Percentiles rank a stretch among this genome's conserved stretches.
Conservation (phyloP, 1,139 yeast species). For the Suhomyces yuchorum region DNA sequence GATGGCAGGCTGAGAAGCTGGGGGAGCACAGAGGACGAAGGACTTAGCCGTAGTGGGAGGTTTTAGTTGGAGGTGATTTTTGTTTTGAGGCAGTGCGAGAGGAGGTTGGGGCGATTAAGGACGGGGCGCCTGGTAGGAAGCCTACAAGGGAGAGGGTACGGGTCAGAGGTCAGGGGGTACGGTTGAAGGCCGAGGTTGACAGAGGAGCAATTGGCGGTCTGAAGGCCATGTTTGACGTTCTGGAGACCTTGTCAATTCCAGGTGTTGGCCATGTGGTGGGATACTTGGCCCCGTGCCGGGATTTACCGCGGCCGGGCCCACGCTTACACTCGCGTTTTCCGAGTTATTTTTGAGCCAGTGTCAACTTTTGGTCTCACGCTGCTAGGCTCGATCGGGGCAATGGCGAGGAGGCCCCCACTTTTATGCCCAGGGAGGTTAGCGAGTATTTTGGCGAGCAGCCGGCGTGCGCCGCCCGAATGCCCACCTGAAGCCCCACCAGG, state of each 20-base stretch:
- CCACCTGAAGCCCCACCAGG: too few species aligned
- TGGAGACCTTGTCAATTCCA: too few species aligned
- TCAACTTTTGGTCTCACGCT: too few species aligned
- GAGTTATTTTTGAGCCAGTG: too few species aligned
- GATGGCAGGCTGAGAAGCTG: neutral
- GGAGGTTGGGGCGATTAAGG: constrained; percentile 3
- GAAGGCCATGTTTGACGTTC: too few species aligned
- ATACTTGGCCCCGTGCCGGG: neutral
- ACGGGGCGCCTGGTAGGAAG: neutral
- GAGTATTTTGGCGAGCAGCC: neutral
- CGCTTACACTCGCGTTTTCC: neutral
- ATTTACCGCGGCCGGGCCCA: neutral
- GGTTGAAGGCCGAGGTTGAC: too few species aligned
- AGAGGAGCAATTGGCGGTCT: too few species aligned
- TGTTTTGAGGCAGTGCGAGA: constrained; percentile 7
- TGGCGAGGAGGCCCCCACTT: neutral
- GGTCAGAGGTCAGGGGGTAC: too few species aligned
- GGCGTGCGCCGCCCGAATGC: too few species aligned
- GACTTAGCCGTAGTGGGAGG: constrained; percentile 1
- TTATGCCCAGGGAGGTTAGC: neutral
- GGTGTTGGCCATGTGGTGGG: neutral
- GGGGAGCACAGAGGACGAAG: neutral
- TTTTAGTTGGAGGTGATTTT: constrained; percentile 2
- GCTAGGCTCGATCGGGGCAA: neutral
- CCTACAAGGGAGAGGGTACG: neutral